Evolutionary conservation across 2,329 filamentous ascomycete species (phyloP).

Genomic region (Aspergillus bombycis): DNA sequence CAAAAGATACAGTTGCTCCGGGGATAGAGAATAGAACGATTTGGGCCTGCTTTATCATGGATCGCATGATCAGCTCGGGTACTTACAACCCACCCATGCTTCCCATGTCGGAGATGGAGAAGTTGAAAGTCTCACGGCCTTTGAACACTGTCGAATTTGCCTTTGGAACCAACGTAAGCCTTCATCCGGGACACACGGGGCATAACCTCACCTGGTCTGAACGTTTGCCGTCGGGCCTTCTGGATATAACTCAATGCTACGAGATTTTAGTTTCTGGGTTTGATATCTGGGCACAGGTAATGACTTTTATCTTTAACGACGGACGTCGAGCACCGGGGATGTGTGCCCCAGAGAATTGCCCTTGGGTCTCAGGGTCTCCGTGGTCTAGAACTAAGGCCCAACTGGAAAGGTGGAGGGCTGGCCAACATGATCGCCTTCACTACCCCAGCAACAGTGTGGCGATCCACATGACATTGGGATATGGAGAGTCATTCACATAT

Average conservation of each 20-base stretch:
- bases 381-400: constrained; percentile 3
- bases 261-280: constrained; percentile 7
- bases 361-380: constrained; percentile 2
- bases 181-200: neutral
- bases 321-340: constrained; percentile 4
- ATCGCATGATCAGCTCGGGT: constrained; percentile 1
- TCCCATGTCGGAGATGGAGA: constrained; percentile 1
- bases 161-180: neutral
- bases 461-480: constrained; percentile 5
- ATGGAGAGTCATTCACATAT: constrained; percentile 6
- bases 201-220: neutral
- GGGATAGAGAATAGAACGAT: constrained; percentile 3
- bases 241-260: constrained; percentile 6
- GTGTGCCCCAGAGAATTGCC: constrained; percentile 7
- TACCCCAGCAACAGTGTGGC: constrained; percentile 5
- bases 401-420: constrained; percentile 3
- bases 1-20: neutral
- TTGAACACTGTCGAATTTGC: constrained; percentile 3
- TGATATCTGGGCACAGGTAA: constrained; percentile 8
- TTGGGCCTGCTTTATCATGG: constrained; percentile 8
- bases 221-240: neutral
- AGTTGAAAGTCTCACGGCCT: neutral
- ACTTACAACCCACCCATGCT: constrained; percentile 4
- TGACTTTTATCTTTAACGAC: constrained; percentile 10
- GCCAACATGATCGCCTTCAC: constrained; percentile 1